Conservation (phyloP, 129 eudicot genomes). For the Silybum marianum region DNA sequence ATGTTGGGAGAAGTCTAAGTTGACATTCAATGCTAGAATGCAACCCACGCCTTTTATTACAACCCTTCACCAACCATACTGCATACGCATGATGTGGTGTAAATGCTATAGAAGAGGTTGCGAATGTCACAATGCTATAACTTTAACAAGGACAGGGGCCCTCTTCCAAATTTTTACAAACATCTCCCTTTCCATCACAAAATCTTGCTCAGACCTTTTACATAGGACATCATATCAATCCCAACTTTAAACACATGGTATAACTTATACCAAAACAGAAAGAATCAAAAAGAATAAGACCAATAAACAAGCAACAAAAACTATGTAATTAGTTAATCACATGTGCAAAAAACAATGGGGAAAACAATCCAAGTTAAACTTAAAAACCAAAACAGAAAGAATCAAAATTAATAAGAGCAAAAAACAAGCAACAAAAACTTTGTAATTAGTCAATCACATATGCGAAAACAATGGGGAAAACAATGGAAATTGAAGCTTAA, state of each 20-base stretch:
- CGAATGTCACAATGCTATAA: conserved; percentile 72
- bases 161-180: conserved; percentile 47
- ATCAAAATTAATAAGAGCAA: too few species aligned
- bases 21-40: conserved; percentile 87
- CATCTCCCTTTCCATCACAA: conserved; percentile 37
- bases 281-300: background rate
- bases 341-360: background rate
- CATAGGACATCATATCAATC: conserved; percentile 85
- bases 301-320: background rate
- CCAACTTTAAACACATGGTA: background rate
- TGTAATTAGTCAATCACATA: background rate
- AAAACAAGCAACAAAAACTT: background rate
- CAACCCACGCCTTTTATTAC: conserved; percentile 88
- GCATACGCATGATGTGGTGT: conserved; percentile 30
- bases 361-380: too few species aligned
- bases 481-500: too few species aligned
- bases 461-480: background rate
- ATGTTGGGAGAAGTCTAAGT: conserved; percentile 90
- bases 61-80: conserved; percentile 64
- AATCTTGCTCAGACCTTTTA: conserved; percentile 93
- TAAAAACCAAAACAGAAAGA: background rate
- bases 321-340: background rate
- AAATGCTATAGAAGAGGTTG: conserved; percentile 84
- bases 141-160: conserved; percentile 90
- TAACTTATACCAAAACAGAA: background rate